Conservation (phyloP, 768 basidiomycete genomes). For the Paxillus ammoniavirescens region DNA sequence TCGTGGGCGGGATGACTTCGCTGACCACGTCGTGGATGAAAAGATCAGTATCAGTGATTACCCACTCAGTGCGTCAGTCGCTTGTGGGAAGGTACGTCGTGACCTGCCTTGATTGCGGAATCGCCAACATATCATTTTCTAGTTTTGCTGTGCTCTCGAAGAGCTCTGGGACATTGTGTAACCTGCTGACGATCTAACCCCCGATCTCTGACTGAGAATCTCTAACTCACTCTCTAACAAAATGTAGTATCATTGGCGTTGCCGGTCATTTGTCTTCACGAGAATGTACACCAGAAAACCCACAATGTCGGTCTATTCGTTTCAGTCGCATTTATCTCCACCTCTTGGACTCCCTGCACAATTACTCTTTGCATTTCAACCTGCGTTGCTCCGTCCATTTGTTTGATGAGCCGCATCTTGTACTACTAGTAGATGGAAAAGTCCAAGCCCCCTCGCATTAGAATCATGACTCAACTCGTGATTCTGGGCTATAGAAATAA, state of each 20-base stretch:
- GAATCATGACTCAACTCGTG: slow-evolving; percentile 34
- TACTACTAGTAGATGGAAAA: slow-evolving; percentile 26
- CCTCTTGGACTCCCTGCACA: not conserved
- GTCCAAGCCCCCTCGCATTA: slow-evolving; percentile 32
- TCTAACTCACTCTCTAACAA: not conserved
- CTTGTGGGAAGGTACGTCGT: slow-evolving; percentile 87
- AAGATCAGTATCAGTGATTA: slow-evolving; percentile 97
- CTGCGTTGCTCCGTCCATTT: slow-evolving; percentile 25
- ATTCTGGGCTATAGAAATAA: slow-evolving; percentile 32
- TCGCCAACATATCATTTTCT: slow-evolving; percentile 5
- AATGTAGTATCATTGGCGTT: slow-evolving; percentile 13
- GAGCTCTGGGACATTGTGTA: slow-evolving; percentile 93
- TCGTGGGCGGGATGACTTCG: slow-evolving; percentile 93
- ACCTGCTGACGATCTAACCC: slow-evolving; percentile 11
- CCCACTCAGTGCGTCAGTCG: slow-evolving; percentile 87
- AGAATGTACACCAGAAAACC: slow-evolving; percentile 13
- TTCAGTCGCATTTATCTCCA: slow-evolving; percentile 6
- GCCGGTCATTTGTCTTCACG: slow-evolving; percentile 1
- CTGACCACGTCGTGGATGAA: slow-evolving; percentile 90
- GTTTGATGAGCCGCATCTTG: slow-evolving; percentile 24
- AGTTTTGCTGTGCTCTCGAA: slow-evolving; percentile 92
- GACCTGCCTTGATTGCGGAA: not conserved
- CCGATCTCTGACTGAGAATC: not conserved
- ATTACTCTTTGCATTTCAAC: slow-evolving; percentile 32
- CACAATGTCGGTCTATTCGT: slow-evolving; percentile 1